phyloP scores from a whole-genome alignment of 2,329 filamentous ascomycete species.

The Aspergillus texensis region DNA sequence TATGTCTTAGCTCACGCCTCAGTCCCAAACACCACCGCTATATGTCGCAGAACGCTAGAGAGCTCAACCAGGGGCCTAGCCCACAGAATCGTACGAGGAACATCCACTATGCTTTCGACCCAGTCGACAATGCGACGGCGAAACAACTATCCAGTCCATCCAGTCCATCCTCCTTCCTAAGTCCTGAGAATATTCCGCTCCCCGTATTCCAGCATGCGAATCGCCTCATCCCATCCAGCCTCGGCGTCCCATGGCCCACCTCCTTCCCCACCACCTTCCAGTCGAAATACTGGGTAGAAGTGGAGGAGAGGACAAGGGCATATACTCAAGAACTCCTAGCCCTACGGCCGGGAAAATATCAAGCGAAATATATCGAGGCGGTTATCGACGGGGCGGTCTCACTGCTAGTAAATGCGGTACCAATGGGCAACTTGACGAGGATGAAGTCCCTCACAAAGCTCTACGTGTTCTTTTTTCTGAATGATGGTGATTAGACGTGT shows the following conservation, averaged over 20 bases:
- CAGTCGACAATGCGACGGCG: neutral
- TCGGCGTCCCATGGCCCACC: slow-evolving; percentile 17
- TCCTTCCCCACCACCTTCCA: slow-evolving; percentile 13
- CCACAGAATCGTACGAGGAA: neutral
- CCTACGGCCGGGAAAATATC: neutral
- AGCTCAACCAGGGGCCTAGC: neutral
- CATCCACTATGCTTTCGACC: slow-evolving; percentile 17
- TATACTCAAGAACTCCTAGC: slow-evolving; percentile 2
- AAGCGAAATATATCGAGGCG: slow-evolving; percentile 5
- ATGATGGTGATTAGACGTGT: slow-evolving; percentile 14
- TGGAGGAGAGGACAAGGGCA: slow-evolving; percentile 10
- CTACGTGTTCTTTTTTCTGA: slow-evolving; percentile 16
- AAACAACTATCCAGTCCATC: neutral
- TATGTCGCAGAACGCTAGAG: neutral
- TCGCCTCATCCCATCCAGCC: slow-evolving; percentile 7
- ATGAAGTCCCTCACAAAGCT: slow-evolving; percentile 12
- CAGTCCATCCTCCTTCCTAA: slow-evolving; percentile 8
- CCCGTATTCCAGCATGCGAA: slow-evolving; percentile 5
- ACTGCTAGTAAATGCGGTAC: slow-evolving; percentile 10
- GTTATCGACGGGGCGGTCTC: slow-evolving; percentile 14
- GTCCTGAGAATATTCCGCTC: neutral
- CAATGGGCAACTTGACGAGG: slow-evolving; percentile 7
- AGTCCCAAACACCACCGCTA: neutral
- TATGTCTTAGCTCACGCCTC: neutral
- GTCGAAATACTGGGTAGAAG: slow-evolving; percentile 18